Conservation (phyloP, 2,329 filamentous ascomycete species). For the Pyrenochaeta sp. region DNA sequence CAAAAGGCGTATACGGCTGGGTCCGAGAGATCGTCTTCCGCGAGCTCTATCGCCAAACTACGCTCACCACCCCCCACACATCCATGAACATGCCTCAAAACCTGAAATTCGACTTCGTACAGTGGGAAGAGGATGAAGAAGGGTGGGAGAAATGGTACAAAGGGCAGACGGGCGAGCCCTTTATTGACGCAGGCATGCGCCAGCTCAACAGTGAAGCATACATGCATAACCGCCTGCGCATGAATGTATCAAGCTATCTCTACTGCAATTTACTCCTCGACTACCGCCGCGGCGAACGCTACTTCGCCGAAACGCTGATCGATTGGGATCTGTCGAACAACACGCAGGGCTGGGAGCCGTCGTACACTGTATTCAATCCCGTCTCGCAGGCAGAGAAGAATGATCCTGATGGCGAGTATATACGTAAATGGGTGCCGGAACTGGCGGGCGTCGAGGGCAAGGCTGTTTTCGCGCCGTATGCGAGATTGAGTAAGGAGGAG, state of each 20-base stretch:
- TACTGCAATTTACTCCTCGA: constrained; percentile 60
- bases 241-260: constrained; percentile 60
- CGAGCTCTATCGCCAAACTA: constrained; percentile 60
- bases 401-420: constrained; percentile 50
- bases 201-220: constrained; percentile 59
- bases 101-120: constrained; percentile 60
- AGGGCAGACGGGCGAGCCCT: constrained; percentile 58
- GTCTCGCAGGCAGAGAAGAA: constrained; percentile 51
- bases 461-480: constrained; percentile 59
- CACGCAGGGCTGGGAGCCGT: constrained; percentile 62
- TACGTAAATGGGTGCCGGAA: constrained; percentile 51
- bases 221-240: constrained; percentile 62
- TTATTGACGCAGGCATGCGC: constrained; percentile 62
- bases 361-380: constrained; percentile 59
- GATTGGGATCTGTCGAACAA: constrained; percentile 61
- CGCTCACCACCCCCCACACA: constrained; percentile 57
- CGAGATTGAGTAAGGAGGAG: constrained; percentile 54
- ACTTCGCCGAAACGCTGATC: constrained; percentile 60
- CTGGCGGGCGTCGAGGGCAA: constrained; percentile 54
- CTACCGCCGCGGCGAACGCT: constrained; percentile 60
- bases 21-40: constrained; percentile 62
- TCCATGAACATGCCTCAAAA: constrained; percentile 62
- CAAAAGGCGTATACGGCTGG: constrained; percentile 54
- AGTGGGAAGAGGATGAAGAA: constrained; percentile 61
- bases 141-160: constrained; percentile 60